Base-by-base conservation (phyloP, 2,329 filamentous ascomycete genomes). In the Claviceps citrina region DNA sequence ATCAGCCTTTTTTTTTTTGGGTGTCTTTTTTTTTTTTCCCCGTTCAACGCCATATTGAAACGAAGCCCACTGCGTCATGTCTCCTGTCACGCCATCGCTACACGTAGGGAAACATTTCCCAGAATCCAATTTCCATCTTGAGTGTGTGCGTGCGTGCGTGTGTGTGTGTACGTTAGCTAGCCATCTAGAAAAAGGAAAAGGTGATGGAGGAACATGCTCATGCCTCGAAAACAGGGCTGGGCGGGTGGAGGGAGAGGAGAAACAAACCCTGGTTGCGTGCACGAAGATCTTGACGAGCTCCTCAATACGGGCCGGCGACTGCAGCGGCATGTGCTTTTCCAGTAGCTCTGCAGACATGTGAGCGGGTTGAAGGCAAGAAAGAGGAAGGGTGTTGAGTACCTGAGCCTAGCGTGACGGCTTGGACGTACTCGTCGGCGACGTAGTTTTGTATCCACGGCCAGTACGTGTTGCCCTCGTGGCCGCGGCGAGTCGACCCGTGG, bases 361-460 rank as follows among this genome's bases (percentile, higher is more conserved):
- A 8, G 8, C 22, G 22, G 22, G 22, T 20, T 32, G n/a, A n/a
- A n/a, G n/a, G n/a, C n/a, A n/a, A n/a, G n/a, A n/a, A n/a, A n/a
- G n/a, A n/a, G n/a, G n/a, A 27, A 7, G 3, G n/a, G 22, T 15
- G 20, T 20, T 28, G 15, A 71, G 59, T 63, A 84, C 82, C 76
- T 40, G 70, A 75, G 18, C 84, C 84, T 3, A 75, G 67, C 46
- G 66, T 66, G 40, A 93, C 82, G 5, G 84, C 83, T 45, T 77
- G 67, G 1, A 67, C 62, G 49, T 93, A 95, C 55, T 91, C 83
- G 1, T 84, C 78, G 2, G 78, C 81, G 13, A 82, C 73, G 54
- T 95, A 96, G 53, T 84, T 93, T 54, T 87, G 69, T 48, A 96
- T 84, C 89, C 89, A 96, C 34, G 77, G 72, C 80, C 82, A 91